These are phyloP conservation scores for Purpureocillium takamizusanense DNA, from an alignment of 2,329 filamentous ascomycete genomes.

Conservation along the genomic window DNA sequence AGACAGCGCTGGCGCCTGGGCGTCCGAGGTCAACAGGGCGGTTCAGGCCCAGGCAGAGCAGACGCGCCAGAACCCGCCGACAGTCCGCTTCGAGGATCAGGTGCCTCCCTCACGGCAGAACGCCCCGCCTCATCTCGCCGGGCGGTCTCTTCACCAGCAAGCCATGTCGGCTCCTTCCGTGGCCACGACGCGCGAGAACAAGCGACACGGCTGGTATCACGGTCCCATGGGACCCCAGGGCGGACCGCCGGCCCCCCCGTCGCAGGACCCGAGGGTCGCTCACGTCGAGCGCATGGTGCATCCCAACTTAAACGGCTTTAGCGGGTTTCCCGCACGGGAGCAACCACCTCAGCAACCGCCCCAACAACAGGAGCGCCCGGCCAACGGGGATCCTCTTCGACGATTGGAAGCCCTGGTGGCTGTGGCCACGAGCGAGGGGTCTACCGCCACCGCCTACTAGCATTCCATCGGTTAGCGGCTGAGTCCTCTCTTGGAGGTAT, in stretches of 20 bases:
- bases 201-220: conserved; percentile 67
- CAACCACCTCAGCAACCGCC: conserved; percentile 12
- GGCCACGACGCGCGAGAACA: conserved; percentile 48
- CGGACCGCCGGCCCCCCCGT: conserved; percentile 15
- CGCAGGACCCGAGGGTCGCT: conserved; percentile 24
- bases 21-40: conserved; percentile 45
- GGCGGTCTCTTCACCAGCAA: conserved; percentile 39
- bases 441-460: conserved; percentile 31
- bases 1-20: conserved; percentile 47
- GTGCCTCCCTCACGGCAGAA: conserved; percentile 24
- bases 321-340: conserved; percentile 37
- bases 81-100: conserved; percentile 47
- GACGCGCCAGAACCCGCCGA: conserved; percentile 32
- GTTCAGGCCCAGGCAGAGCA: conserved; percentile 47
- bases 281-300: conserved; percentile 49
- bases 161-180: conserved; percentile 51
- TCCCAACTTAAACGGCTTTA: conserved; percentile 44
- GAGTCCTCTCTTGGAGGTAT: too few species aligned
- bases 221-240: conserved; percentile 32
- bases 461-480: too few species aligned
- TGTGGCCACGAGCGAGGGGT: conserved; percentile 34
- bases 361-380: conserved; percentile 19
- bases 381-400: conserved; percentile 23
- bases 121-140: conserved; percentile 15
- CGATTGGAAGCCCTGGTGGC: conserved; percentile 34